phyloP scores from a whole-genome alignment of 495 filamentous ascomycete genomes.

The Penicillium ochrochloron region DNA sequence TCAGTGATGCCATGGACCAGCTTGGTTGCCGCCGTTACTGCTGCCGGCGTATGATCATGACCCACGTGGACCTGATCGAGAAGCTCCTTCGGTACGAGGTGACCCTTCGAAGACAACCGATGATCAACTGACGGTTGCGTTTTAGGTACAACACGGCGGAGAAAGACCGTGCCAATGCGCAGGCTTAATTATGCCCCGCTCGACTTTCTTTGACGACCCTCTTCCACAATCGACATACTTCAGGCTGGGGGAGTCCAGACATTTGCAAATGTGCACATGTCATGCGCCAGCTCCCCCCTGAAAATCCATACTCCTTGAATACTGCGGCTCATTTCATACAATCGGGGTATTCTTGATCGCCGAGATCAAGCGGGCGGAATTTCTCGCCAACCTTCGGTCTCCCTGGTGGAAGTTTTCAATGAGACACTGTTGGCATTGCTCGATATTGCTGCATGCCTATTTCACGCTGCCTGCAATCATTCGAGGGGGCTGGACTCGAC shows the following conservation, averaged over 20 bases:
- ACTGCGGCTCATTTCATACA: not conserved
- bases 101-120: not conserved
- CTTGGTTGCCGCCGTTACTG: conserved; percentile 94
- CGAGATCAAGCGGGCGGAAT: not conserved
- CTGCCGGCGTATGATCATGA: conserved; percentile 98
- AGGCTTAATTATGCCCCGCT: conserved; percentile 26
- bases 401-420: not conserved
- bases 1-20: conserved; percentile 89
- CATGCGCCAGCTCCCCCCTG: not conserved
- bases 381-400: not conserved
- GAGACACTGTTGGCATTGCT: not conserved
- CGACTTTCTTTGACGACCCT: not conserved
- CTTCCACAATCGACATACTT: conserved; percentile 12
- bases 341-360: not conserved
- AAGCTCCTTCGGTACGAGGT: conserved; percentile 87
- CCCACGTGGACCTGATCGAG: conserved; percentile 98
- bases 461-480: not conserved
- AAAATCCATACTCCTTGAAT: not conserved
- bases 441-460: not conserved
- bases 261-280: not conserved
- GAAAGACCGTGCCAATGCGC: conserved; percentile 41
- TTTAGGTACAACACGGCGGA: conserved; percentile 43
- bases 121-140: not conserved
- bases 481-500: conserved; percentile 5
- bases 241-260: not conserved